These are phyloP conservation scores for Colletotrichum ledebouriae DNA, from an alignment of 2,329 filamentous ascomycete species.

Conservation along the genomic window DNA sequence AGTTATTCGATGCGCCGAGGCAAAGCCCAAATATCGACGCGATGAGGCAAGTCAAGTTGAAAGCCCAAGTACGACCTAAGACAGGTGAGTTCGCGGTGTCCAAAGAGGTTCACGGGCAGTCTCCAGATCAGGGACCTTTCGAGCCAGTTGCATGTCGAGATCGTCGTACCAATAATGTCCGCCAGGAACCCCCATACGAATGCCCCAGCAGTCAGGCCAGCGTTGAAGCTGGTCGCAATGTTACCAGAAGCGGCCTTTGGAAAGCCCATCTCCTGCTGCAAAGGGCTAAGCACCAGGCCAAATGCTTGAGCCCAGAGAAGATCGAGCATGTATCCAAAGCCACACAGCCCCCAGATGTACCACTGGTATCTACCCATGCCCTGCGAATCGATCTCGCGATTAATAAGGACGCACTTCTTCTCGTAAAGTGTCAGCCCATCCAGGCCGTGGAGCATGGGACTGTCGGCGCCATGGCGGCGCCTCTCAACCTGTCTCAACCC, in stretches of 20 bases:
- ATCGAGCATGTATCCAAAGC: slow-evolving; percentile 68
- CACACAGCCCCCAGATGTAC: slow-evolving; percentile 65
- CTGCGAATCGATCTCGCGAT: slow-evolving; percentile 62
- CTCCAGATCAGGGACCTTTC: slow-evolving; percentile 8
- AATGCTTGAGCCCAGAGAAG: slow-evolving; percentile 71
- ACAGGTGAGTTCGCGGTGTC: neutral
- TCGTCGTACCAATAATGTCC: slow-evolving; percentile 58
- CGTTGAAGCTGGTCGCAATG: slow-evolving; percentile 67
- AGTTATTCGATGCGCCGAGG: slow-evolving; percentile 63
- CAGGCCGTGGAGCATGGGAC: slow-evolving; percentile 38
- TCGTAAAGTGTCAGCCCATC: slow-evolving; percentile 50
- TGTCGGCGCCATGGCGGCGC: neutral
- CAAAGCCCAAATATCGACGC: slow-evolving; percentile 66
- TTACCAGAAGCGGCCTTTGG: slow-evolving; percentile 54
- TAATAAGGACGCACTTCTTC: slow-evolving; percentile 53
- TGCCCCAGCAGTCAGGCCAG: slow-evolving; percentile 67
- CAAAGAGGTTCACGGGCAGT: neutral
- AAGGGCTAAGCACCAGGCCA: slow-evolving; percentile 64
- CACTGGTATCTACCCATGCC: slow-evolving; percentile 68
- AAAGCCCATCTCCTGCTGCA: slow-evolving; percentile 70
- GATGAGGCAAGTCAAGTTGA: slow-evolving; percentile 70
- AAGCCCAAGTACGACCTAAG: slow-evolving; percentile 64
- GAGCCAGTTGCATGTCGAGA: neutral
- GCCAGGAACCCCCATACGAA: slow-evolving; percentile 69
- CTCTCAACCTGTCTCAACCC: slow-evolving; percentile 6